Conservation (phyloP, 1,139 yeast species). For the Debaryomyces sp. region DNA sequence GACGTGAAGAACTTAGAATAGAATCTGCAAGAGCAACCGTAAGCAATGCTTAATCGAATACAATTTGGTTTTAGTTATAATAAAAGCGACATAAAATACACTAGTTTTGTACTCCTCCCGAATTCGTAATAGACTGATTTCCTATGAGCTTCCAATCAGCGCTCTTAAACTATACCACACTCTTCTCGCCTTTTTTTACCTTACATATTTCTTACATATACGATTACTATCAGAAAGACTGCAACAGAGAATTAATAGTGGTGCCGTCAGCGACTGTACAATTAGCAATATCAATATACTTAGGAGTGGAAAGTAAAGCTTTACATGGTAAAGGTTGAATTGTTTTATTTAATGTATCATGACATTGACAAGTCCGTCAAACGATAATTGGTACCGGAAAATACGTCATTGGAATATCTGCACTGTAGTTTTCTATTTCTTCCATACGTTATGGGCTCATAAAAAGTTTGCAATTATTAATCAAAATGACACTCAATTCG, state of each 20-base stretch:
- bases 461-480: neutral
- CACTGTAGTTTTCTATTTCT: neutral
- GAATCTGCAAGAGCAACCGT: neutral
- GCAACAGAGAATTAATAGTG: slow-evolving; percentile 33
- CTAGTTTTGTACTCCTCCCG: too few species aligned
- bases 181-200: too few species aligned
- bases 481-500: neutral
- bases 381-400: too few species aligned
- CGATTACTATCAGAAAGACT: slow-evolving; percentile 24
- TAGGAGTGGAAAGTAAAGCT: too few species aligned
- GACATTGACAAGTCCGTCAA: too few species aligned
- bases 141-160: too few species aligned
- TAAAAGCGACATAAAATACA: too few species aligned
- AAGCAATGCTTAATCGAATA: neutral
- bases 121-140: too few species aligned
- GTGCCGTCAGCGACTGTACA: slow-evolving; percentile 22
- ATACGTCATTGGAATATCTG: neutral
- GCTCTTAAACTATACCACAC: too few species aligned
- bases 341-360: too few species aligned
- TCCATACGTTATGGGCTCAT: neutral
- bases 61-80: neutral
- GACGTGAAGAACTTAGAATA: slow-evolving; percentile 1
- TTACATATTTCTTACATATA: slow-evolving; percentile 20
- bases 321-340: too few species aligned
- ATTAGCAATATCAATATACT: too few species aligned